Evolutionary conservation across 345 rosid species (phyloP), one percentile per base, ranked within the genome.

Genomic region (Gossypium sturtianum): DNA sequence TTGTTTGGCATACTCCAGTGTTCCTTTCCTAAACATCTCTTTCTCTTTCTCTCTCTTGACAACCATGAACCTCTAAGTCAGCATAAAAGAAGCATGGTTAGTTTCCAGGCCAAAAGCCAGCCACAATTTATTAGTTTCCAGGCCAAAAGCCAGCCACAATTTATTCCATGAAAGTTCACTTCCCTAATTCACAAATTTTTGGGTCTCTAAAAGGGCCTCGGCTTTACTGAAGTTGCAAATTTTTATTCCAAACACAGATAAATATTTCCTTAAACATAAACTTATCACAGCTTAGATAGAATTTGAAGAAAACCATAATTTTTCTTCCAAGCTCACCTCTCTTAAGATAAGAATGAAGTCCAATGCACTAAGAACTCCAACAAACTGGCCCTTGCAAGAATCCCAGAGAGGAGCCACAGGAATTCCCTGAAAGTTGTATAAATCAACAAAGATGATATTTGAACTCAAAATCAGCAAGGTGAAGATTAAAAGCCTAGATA

Each of bases 391-490:
- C 85, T 79, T 83, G 58, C 72, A 75, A 45, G 77, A 85, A 77
- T 91, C 94, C 97, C 97, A 91, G 0, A 91, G 91, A 80, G 97
- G 97, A 85, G 94, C 97, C 75, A 84, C 70, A 27, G 97, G 93
- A 70, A 91, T 80, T 68, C 93, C 93, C 97, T 91, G 85, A 74
- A 84, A 83, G 65, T 49, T 75, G 61, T 66, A 64, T 44, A 59
- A 76, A 74, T 78, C 34, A 85, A 77, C 70, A 75, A 72, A 77
- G 57, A 69, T 48, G 23, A 68, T 13, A 75, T 49, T 25, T 54
- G 11, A 10, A 43, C 76, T 72, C 12, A n/a, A 6, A 76, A 60
- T 51, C 41, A 69, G 68, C 20, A 25, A 43, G 41, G 57, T 23
- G 56, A 68, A 68, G 43, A 27, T 20, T 25, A 49, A 49, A 49